Evolutionary conservation across 2,329 filamentous ascomycete genomes (phyloP), one percentile per base, ranked within the genome.

Genomic region (Colletotrichum karsti): DNA sequence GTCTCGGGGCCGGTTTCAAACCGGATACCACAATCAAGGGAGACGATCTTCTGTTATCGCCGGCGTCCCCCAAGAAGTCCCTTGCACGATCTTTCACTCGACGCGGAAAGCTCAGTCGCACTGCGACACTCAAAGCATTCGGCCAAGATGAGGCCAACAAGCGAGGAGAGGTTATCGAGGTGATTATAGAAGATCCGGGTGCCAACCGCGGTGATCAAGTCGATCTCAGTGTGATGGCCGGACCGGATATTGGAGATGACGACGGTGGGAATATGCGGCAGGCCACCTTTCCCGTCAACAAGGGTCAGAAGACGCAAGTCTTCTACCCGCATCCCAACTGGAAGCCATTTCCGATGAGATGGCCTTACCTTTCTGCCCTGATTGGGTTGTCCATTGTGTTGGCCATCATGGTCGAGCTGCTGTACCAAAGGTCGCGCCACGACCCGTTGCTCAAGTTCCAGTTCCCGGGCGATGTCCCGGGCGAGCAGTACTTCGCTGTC

Each of bases 251-350:
- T 41, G 72, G 67, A 7, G 50, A 70, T 26, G 69, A 70, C 28
- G 69, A 74, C 18, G 72, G 74, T 5, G 72, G 75, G 48, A 73
- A 75, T 9, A 77, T 77, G 69, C 80, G 79, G 5, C 79, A 77
- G 22, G 78, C 80, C 13, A 82, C 79, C 1, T 79, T 82, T 46
- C 76, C 79, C 4, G 71, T 72, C n/a, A 68, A 39, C 60, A 77
- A 76, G 39, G 74, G 78, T 15, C 77, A 80, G 61, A 80, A 79
- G 57, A 82, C 82, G 0, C 80, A 88, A 61, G 77, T 89, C 1
- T 90, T 89, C 71, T 90, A 88, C 69, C 88, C 89, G 1, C 86
- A 88, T 65, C 87, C 88, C 3, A 87, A 92, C 75, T 92, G 90
- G 90, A 90, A 89, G 74, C 90, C 90, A 0, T 86, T 90, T 68